Evolutionary conservation across 140 eudicot species (phyloP).

Genomic region (Anethum foeniculum): DNA sequence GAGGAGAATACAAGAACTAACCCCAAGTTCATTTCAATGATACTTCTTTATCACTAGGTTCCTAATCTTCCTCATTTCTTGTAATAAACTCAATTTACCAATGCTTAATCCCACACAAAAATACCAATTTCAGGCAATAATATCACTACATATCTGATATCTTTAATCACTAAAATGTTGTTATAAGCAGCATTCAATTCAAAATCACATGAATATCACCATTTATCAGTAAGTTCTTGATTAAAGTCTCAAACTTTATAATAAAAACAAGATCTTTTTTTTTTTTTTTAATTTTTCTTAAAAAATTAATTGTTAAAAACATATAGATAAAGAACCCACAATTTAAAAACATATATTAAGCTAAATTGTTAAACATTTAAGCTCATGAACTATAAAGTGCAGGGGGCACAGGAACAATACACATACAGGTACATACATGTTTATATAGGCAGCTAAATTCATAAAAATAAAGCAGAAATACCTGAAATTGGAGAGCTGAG

Average conservation of each 20-base stretch:
- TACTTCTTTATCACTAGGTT: neutral
- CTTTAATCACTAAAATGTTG: neutral
- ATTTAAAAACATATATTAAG: neutral
- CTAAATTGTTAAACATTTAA: neutral
- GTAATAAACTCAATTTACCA: neutral
- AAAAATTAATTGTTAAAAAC: too few relatives aligned
- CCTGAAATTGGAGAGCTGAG: neutral
- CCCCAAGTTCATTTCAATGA: neutral
- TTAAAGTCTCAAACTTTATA: neutral
- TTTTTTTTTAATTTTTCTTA: too few relatives aligned
- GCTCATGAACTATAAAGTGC: neutral
- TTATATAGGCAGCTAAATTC: neutral
- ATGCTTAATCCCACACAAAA: neutral
- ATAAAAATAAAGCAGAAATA: neutral
- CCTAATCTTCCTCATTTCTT: neutral
- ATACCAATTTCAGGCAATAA: neutral
- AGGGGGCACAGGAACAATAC: neutral
- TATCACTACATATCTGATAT: neutral
- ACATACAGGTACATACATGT: neutral
- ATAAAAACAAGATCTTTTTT: neutral
- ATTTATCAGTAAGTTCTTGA: neutral
- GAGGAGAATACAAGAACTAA: neutral
- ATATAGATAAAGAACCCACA: too few relatives aligned
- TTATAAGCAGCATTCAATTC: neutral
- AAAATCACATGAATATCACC: neutral